These are phyloP conservation scores for Pleurotus platypus DNA, from an alignment of 768 basidiomycete species.

Conservation along the genomic window DNA sequence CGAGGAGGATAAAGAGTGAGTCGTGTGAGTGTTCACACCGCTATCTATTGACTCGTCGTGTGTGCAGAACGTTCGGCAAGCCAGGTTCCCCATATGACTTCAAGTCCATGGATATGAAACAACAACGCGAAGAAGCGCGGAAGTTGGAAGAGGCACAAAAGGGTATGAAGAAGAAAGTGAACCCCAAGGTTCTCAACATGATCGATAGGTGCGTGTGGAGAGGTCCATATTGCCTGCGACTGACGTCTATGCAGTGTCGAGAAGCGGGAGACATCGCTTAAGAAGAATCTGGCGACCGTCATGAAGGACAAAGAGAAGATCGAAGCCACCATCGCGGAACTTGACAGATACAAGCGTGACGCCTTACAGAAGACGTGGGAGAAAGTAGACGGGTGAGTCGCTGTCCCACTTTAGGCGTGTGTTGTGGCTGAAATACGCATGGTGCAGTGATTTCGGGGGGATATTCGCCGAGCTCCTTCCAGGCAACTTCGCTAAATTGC, in stretches of 20 bases:
- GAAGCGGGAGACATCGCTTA: slow-evolving; percentile 84
- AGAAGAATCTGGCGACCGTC: slow-evolving; percentile 85
- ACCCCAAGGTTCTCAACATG: slow-evolving; percentile 94
- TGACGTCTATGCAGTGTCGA: slow-evolving; percentile 61
- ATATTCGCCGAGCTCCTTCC: slow-evolving; percentile 96
- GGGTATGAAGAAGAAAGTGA: slow-evolving; percentile 92
- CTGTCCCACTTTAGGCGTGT: not conserved
- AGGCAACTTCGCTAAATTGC: slow-evolving; percentile 93
- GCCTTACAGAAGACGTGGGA: slow-evolving; percentile 94
- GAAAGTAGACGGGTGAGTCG: slow-evolving; percentile 83
- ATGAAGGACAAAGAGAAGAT: slow-evolving; percentile 94
- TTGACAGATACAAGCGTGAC: slow-evolving; percentile 92
- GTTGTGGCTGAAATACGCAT: not conserved
- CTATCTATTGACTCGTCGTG: not conserved
- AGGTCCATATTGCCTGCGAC: slow-evolving; percentile 3
- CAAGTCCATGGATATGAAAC: slow-evolving; percentile 51
- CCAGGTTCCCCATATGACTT: slow-evolving; percentile 83
- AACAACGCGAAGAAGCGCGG: slow-evolving; percentile 57
- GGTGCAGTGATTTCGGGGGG: slow-evolving; percentile 82
- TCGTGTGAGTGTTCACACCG: slow-evolving; percentile 11
- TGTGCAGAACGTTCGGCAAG: slow-evolving; percentile 77
- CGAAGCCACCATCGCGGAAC: slow-evolving; percentile 86
- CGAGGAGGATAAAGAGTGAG: slow-evolving; percentile 79
- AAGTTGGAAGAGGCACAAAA: slow-evolving; percentile 79
- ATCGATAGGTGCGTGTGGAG: slow-evolving; percentile 72